Conservation (phyloP, 2,329 filamentous ascomycete genomes). For the Ophiocordyceps unilateralis region DNA sequence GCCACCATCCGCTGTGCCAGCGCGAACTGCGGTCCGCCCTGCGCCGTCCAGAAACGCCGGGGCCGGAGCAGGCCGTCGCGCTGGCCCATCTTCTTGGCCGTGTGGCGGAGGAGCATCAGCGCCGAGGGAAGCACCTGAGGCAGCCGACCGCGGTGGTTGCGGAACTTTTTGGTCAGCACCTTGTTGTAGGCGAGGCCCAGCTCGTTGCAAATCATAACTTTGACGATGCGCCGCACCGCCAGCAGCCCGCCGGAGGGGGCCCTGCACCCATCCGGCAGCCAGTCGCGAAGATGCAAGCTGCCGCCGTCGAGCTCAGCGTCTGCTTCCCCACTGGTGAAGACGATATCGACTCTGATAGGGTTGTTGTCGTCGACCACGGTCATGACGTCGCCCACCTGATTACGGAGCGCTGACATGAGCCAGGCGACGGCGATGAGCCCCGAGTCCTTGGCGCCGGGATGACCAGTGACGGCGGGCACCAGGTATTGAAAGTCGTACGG, state of each 20-base stretch:
- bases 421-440: slow-evolving; percentile 4
- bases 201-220: slow-evolving; percentile 6
- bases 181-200: slow-evolving; percentile 3
- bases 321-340: background rate
- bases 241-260: background rate
- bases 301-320: background rate
- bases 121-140: background rate
- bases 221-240: slow-evolving; percentile 2
- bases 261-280: slow-evolving; percentile 3
- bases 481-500: slow-evolving; percentile 7
- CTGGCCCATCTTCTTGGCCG: background rate
- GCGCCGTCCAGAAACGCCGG: slow-evolving; percentile 3
- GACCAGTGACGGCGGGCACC: slow-evolving; percentile 2
- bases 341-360: background rate
- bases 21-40: slow-evolving; percentile 4
- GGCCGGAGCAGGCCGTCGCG: background rate
- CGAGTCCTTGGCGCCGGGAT: slow-evolving; percentile 2
- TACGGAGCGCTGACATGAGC: slow-evolving; percentile 6
- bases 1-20: background rate
- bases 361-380: background rate
- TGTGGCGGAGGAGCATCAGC: background rate
- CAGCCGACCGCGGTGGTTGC: background rate
- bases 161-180: slow-evolving; percentile 2
- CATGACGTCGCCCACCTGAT: slow-evolving; percentile 5
- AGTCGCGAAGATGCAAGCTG: slow-evolving; percentile 3